A percentile compares a stretch with the other conserved stretches of the same genome.
phyloP scores from a whole-genome alignment of 768 basidiomycete genomes.

The Trichaptum fuscoviolaceum region DNA sequence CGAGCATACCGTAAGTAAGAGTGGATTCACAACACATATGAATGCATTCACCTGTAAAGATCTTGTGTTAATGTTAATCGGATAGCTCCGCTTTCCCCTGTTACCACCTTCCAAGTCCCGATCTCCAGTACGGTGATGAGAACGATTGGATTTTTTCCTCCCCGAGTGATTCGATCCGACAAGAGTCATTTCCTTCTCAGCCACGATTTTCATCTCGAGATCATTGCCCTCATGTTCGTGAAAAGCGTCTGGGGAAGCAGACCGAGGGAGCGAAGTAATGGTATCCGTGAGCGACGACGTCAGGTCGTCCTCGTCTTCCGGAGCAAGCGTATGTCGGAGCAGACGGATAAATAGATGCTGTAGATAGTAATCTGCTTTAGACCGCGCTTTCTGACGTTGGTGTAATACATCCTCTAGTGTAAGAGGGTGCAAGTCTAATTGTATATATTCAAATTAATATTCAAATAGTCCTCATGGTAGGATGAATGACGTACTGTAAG shows the following conservation, averaged over 20 bases:
- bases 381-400: constrained; percentile 8
- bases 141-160: not conserved
- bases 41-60: not conserved
- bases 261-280: constrained; percentile 10
- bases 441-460: not conserved
- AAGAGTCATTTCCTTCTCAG: not conserved
- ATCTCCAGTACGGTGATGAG: not conserved
- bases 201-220: not conserved
- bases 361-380: constrained; percentile 20
- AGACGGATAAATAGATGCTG: constrained; percentile 24
- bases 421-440: constrained; percentile 19
- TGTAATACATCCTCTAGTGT: constrained; percentile 21
- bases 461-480: not conserved
- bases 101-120: not conserved
- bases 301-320: constrained; percentile 1
- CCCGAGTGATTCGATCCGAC: not conserved
- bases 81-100: not conserved
- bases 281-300: not conserved
- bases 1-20: not conserved
- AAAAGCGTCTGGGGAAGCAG: constrained; percentile 4
- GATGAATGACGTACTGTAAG: constrained; percentile 12
- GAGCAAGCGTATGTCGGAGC: constrained; percentile 17
- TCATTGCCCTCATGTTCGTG: not conserved
- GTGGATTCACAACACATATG: not conserved
- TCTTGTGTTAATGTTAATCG: not conserved